Conservation (phyloP, 768 basidiomycete species). For the Lactarius pseudohatsudake region DNA sequence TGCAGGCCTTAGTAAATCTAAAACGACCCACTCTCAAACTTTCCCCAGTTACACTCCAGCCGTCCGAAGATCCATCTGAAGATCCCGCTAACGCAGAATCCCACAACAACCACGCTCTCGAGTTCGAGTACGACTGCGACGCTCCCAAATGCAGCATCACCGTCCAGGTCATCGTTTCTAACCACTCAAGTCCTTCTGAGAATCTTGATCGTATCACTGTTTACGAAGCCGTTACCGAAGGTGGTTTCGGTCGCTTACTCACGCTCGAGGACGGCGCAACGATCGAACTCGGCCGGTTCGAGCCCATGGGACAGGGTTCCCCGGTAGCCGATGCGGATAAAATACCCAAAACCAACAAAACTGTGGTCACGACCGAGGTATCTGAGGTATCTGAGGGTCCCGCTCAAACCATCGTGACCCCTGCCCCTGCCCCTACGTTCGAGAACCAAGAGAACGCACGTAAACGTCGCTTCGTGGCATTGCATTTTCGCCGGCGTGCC, state of each 20-base stretch:
- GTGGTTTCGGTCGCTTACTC: conserved; percentile 78
- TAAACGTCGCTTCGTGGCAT: conserved; percentile 63
- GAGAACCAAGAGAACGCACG: conserved; percentile 29
- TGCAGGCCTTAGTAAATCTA: conserved; percentile 93
- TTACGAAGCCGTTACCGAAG: conserved; percentile 66
- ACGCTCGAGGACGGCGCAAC: conserved; percentile 75
- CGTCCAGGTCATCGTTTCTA: conserved; percentile 68
- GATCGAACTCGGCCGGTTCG: conserved; percentile 78
- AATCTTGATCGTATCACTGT: conserved; percentile 46
- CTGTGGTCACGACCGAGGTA: conserved; percentile 2
- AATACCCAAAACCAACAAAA: conserved; percentile 13
- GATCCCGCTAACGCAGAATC: conserved; percentile 46
- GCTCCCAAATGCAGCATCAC: conserved; percentile 81
- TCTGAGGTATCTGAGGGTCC: conserved; percentile 8
- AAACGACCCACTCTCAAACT: conserved; percentile 86
- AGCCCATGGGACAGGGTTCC: conserved; percentile 35
- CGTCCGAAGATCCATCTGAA: conserved; percentile 37
- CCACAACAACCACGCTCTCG: conserved; percentile 71
- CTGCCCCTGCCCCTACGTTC: conserved; percentile 33
- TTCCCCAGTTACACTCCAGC: conserved; percentile 52
- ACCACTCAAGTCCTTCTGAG: conserved; percentile 53
- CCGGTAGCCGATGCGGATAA: background rate
- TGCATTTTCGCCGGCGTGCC: conserved; percentile 57
- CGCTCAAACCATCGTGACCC: conserved; percentile 20
- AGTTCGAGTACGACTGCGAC: conserved; percentile 92